Base-by-base conservation (phyloP, 1,284 basidiomycete species). In the Inonotus hispidus region DNA sequence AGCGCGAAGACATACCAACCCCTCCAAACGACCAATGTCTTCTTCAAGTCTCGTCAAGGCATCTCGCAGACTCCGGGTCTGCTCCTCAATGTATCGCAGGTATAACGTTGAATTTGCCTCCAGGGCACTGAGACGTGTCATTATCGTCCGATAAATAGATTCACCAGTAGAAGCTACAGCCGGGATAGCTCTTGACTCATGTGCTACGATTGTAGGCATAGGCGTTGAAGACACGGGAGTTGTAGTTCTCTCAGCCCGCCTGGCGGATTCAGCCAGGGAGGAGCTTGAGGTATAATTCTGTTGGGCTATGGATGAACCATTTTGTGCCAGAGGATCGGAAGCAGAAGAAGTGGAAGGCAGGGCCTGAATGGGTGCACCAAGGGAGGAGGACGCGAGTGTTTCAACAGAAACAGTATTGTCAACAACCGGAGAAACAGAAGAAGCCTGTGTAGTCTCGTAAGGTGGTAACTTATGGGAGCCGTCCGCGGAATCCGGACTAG, bases 121-220 rank as follows among this genome's bases (percentile, higher is more conserved):
- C 3, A 99, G 81, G 5, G 85, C 85, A 5, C 83, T 84, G 13
- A 99, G 81, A 1, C 95, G 87, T 66, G 98, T 96, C 84, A 95
- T 95, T 68, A 99, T 99, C 10, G 90, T 93, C 10, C 94, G 88
- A 70, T 97, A 99, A 68, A 99, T 96, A 0, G 93, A 96, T 73
- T 99, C 95, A n/a, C 92, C 92, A 2, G 85, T 82, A 29, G 81
- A 68, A 1, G 70, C 66, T 14, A 54, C 54, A 63, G 55, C 68
- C 50, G 59, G 67, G 60, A 58, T 46, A 25, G 62, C 49, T 25
- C 64, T 60, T n/a, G 61, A 57, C 61, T 65, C 59, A 67, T 37
- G 69, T 63, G 54, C 65, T 64, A 50, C 66, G 70, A 29, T 54
- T 50, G 29, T 61, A 14, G 69, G 66, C n/a, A 71, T 57, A 43